phyloP scores from a whole-genome alignment of 108 stramenopile species.

The Halocafeteria seosinensis region DNA sequence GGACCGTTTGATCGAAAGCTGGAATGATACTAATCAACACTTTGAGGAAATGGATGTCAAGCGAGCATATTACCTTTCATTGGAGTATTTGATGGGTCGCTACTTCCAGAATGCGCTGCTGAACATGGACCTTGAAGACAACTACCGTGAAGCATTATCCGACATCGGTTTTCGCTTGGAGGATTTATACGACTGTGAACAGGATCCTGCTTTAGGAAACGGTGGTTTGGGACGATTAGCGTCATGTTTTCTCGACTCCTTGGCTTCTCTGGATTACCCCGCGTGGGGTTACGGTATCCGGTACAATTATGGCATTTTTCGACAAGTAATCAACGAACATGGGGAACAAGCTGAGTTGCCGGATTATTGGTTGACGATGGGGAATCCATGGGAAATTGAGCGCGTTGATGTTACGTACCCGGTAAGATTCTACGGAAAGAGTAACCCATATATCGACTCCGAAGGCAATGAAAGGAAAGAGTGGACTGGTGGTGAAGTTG shows the following conservation, averaged over 20 bases:
- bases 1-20: neutral
- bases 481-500: neutral
- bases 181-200: neutral
- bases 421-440: neutral
- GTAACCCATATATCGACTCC: neutral
- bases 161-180: neutral
- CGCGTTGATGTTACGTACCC: neutral
- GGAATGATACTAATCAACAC: neutral
- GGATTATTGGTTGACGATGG: neutral
- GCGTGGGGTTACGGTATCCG: constrained; percentile 5
- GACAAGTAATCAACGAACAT: neutral
- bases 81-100: constrained; percentile 5
- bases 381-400: neutral
- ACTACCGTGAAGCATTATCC: neutral
- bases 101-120: neutral
- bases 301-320: neutral
- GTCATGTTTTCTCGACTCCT: constrained; percentile 3
- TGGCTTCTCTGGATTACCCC: neutral
- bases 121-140: neutral
- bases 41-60: neutral
- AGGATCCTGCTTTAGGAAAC: neutral
- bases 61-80: neutral
- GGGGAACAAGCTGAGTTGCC: neutral
- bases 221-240: constrained; percentile 1
- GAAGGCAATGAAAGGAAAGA: neutral